Percentiles rank a stretch among this genome's conserved stretches.
Conservation (phyloP, 257 asterid genomes). For the Fraxinus anomala region DNA sequence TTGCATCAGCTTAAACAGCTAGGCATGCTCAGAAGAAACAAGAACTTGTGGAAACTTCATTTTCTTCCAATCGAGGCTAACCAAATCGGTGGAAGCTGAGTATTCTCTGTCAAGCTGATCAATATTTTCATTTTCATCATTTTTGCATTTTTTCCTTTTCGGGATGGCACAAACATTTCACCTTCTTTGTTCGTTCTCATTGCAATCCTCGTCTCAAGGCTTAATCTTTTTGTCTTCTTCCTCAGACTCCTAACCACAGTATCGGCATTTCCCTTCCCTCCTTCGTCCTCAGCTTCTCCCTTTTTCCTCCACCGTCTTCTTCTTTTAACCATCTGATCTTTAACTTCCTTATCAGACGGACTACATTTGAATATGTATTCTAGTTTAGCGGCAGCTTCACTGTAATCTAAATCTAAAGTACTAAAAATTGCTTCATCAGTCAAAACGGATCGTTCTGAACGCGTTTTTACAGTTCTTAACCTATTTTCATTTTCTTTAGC, state of each 20-base stretch:
- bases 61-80: constrained; percentile 77
- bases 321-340: constrained; percentile 41
- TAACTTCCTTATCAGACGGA: constrained; percentile 43
- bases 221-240: constrained; percentile 56
- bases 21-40: constrained; percentile 66
- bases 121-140: constrained; percentile 49
- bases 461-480: constrained; percentile 38
- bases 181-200: constrained; percentile 47
- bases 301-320: constrained; percentile 48
- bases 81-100: constrained; percentile 55
- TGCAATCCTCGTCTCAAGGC: constrained; percentile 72
- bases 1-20: constrained; percentile 81
- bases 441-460: constrained; percentile 42
- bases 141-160: constrained; percentile 28
- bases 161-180: constrained; percentile 35
- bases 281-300: constrained; percentile 40
- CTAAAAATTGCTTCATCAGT: constrained; percentile 50
- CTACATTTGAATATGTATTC: constrained; percentile 62
- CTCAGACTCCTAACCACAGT: constrained; percentile 51
- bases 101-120: constrained; percentile 73
- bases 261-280: constrained; percentile 34
- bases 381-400: constrained; percentile 77
- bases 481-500: constrained; percentile 45
- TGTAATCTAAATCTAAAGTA: constrained; percentile 63
- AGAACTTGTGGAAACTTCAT: constrained; percentile 88